A percentile compares a stretch with the other conserved stretches of the same genome.
Conservation (phyloP, 495 filamentous ascomycete species). For the Parathielavia appendiculata region DNA sequence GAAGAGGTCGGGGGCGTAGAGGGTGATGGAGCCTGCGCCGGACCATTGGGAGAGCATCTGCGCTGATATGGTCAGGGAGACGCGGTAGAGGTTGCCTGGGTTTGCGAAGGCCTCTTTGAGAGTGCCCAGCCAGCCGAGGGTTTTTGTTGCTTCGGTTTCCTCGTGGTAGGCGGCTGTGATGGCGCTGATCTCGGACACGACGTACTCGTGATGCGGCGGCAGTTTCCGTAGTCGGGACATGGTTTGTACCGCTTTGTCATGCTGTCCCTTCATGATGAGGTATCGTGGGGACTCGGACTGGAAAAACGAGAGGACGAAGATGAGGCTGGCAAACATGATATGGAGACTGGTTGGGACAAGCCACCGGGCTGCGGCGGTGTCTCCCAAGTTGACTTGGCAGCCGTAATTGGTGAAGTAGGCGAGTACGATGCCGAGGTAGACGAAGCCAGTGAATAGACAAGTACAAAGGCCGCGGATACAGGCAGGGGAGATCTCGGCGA, state of each 20-base stretch:
- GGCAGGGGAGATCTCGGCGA: slow-evolving; percentile 58
- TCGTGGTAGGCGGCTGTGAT: slow-evolving; percentile 46
- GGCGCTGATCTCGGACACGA: slow-evolving; percentile 46
- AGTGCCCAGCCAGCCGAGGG: slow-evolving; percentile 48
- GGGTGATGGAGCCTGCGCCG: slow-evolving; percentile 62
- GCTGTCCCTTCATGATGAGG: slow-evolving; percentile 48
- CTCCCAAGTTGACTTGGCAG: slow-evolving; percentile 54
- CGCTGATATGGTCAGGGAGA: slow-evolving; percentile 54
- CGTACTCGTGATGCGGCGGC: slow-evolving; percentile 44
- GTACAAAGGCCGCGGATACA: slow-evolving; percentile 63
- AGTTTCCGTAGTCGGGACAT: slow-evolving; percentile 50
- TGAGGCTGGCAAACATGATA: slow-evolving; percentile 66
- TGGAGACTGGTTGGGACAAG: slow-evolving; percentile 63
- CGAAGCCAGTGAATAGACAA: slow-evolving; percentile 60
- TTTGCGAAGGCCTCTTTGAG: slow-evolving; percentile 57
- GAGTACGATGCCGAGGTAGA: slow-evolving; percentile 59
- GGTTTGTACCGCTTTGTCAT: slow-evolving; percentile 41
- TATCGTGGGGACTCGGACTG: slow-evolving; percentile 59
- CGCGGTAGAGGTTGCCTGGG: slow-evolving; percentile 57
- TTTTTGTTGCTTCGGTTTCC: slow-evolving; percentile 55
- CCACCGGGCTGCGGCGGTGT: slow-evolving; percentile 55
- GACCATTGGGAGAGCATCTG: slow-evolving; percentile 65
- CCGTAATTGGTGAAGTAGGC: slow-evolving; percentile 56
- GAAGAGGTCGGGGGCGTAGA: slow-evolving; percentile 65
- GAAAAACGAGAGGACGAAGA: slow-evolving; percentile 59